Evolutionary conservation across 2,329 filamentous ascomycete species (phyloP), one percentile per base, ranked within the genome.

Genomic region (Ophiobolus disseminans): DNA sequence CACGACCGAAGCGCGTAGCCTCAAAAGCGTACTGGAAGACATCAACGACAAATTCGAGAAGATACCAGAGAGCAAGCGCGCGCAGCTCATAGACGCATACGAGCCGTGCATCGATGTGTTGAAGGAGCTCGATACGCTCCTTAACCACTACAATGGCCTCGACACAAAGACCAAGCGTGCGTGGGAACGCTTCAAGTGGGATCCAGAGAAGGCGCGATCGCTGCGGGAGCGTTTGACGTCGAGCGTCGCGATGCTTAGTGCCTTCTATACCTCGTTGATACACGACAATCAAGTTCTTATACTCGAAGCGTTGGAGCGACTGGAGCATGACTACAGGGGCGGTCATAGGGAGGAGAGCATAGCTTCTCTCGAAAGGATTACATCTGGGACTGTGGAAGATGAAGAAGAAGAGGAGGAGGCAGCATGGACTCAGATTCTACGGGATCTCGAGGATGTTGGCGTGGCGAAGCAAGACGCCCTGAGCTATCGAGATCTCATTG

Each of bases 171-270:
- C 48, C 46, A 66, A 63, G 43, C 52, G 66, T 25, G 53, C 61
- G 7, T 72, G 63, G 63, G 65, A 72, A 32, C 58, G 67, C 11
- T 21, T 70, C 31, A 64, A 57, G 44, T 70, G 60, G 57, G 67
- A 68, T 21, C 57, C 65, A 4, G 53, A 63, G 5, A 55, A 48
- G n/a, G 59, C 55, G 2, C 50, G 48, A 13, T 50, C 50, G 13
- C 36, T 70, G 11, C 58, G 63, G 3, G 58, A 58, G 17, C 60
- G 62, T 4, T 49, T 71, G 4, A 57, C 56, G n/a, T 47, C 60
- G 16, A 63, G 50, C 26, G 60, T 66, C 8, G 42, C 48, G 2
- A 58, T 66, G 54, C 57, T 72, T 7, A 66, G 60, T 23, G 37
- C 42, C 10, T 70, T 72, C 47, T 70, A 67, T 17, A 60, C 49